phyloP scores from a whole-genome alignment of 345 rosid species.

The Theobroma cacao region DNA sequence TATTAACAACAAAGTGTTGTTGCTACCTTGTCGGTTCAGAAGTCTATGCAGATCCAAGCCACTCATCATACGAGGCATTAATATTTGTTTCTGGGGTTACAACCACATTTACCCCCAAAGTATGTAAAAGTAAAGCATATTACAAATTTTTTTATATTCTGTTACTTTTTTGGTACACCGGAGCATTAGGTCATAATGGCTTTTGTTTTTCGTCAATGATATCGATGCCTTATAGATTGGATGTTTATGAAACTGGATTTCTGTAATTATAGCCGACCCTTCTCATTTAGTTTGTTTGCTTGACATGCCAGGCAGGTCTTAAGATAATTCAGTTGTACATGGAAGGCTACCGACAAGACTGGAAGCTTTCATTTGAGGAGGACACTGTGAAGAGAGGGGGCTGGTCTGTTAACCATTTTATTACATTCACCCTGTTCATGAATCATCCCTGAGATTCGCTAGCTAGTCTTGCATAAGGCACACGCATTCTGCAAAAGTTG shows the following conservation, averaged over 20 bases:
- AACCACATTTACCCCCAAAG: conserved; percentile 84
- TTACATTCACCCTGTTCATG: neutral
- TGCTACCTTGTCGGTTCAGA: conserved; percentile 41
- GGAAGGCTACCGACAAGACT: conserved; percentile 96
- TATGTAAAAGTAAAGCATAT: conserved; percentile 26
- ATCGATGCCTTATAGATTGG: neutral
- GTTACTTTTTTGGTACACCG: no score
- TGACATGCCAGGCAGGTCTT: conserved; percentile 65
- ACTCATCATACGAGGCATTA: conserved; percentile 71
- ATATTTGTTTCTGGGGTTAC: conserved; percentile 73
- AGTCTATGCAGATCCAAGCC: conserved; percentile 92
- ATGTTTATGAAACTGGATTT: neutral
- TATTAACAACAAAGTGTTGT: conserved; percentile 1
- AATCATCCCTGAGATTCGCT: neutral
- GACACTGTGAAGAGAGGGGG: conserved; percentile 85
- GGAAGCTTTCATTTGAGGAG: conserved; percentile 82
- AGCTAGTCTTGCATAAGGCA: neutral
- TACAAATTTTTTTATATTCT: no score
- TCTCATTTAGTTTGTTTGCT: conserved; percentile 4
- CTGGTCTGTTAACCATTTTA: conserved; percentile 54
- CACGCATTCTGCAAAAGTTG: neutral
- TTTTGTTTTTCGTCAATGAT: neutral
- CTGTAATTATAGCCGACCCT: neutral
- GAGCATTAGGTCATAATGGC: no score
- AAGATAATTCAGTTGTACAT: conserved; percentile 79